Base-by-base conservation (phyloP, 306 rosid genomes). In the Boehmeria nivea region DNA sequence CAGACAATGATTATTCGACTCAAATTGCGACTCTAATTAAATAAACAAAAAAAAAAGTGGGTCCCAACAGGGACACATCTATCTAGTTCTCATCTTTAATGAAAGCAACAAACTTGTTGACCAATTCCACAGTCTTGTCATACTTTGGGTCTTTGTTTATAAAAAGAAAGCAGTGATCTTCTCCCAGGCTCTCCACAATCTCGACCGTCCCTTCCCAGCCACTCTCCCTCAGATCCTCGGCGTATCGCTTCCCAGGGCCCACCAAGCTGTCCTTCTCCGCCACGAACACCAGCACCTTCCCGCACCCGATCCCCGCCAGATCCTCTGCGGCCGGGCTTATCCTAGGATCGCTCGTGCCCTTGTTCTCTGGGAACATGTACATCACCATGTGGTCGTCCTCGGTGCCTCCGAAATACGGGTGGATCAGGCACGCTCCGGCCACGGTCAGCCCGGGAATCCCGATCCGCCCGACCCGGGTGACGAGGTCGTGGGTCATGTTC, bases 241-340 rank as follows among this genome's bases (percentile, higher is more conserved):
- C 51, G 38, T 78, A 82, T 15, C 48, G 33, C 37, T 17, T 28
- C 21, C 78, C 85, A 5, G 31, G 7, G 0, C 38, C 57, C n/a
- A 27, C 57, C 76, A 82, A 19, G 24, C 54, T 36, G 60, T 82
- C 89, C n/a, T 75, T 71, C 62, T 79, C 82, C 0, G 88, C 89
- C 1, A 56, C 57, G 23, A 78, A 67, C 3, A 78, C 53, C 70
- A 66, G 9, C 52, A 82, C 67, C 57, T 61, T 78, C 59, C 53
- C 61, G 13, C 89, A 75, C 47, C 59, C 74, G 3, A 82, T 48
- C 33, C n/a, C 49, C 0, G 21, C 67, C 57, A 78, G 64, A 69
- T 81, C 79, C 74, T 81, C 78, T 26, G 16, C 42, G 0, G 64
- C 58, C 50, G 87, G 87, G 14, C 51, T 77, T 59, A 74, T 55